phyloP scores from a whole-genome alignment of 345 rosid genomes.

The Garcia nutans region DNA sequence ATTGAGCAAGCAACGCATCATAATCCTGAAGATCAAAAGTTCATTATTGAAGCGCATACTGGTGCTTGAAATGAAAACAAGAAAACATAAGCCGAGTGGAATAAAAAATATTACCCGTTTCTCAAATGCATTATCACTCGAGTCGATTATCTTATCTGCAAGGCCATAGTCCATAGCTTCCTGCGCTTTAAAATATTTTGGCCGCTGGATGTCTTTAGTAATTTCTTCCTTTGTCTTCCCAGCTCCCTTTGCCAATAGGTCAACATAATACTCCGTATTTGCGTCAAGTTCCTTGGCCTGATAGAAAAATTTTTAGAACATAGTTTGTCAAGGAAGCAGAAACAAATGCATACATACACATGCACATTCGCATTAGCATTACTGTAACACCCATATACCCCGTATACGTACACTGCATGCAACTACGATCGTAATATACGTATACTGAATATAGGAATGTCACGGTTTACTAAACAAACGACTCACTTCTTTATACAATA shows the following conservation, averaged over 20 bases:
- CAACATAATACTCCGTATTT: conserved; percentile 60
- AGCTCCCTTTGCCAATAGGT: conserved; percentile 70
- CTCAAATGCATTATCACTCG: conserved; percentile 55
- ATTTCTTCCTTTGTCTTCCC: conserved; percentile 83
- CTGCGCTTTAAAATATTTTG: conserved; percentile 64
- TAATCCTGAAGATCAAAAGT: conserved; percentile 50
- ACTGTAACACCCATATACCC: too few species aligned
- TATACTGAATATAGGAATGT: too few species aligned
- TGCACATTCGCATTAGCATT: too few species aligned
- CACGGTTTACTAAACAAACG: too few species aligned
- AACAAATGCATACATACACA: neutral
- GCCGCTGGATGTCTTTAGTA: conserved; percentile 59
- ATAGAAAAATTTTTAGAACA: neutral
- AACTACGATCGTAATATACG: too few species aligned
- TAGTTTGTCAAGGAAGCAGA: conserved; percentile 12
- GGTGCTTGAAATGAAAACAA: conserved; percentile 5
- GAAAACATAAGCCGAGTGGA: conserved; percentile 7
- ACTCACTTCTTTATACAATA: too few species aligned
- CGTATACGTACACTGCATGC: too few species aligned
- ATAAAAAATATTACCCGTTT: conserved; percentile 48
- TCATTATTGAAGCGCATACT: conserved; percentile 11
- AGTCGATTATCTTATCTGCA: conserved; percentile 72
- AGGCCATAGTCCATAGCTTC: conserved; percentile 83
- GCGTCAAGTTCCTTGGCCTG: conserved; percentile 88
- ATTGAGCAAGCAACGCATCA: conserved; percentile 59